Base-by-base conservation (phyloP, 2,329 filamentous ascomycete species). In the Cercospora sojina region DNA sequence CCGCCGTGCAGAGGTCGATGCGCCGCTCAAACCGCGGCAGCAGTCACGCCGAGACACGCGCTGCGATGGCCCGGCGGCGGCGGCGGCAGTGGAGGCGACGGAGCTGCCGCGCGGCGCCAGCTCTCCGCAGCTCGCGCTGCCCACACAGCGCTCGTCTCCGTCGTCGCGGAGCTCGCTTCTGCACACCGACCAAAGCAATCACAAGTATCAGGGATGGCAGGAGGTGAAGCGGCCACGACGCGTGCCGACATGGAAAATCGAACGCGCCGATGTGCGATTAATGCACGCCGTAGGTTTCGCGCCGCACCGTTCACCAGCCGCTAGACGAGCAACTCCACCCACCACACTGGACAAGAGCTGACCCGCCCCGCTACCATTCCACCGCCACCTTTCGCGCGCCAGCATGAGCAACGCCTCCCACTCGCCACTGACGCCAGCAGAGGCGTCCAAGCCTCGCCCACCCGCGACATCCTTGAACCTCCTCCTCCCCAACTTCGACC, bases 1-100 rank as follows among this genome's bases (percentile, higher is more conserved):
- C 47, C 8, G 18, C 47, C 47, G 25, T 31, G 51, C 51, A 56
- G 27, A 56, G 51, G 51, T 56, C n/a, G n/a, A n/a, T n/a, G n/a
- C n/a, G n/a, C n/a, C 51, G 51, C 51, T n/a, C 25, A n/a, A 56
- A 56, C 29, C 51, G 51, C 51, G 51, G 51, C 25, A 56, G 51
- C 51, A 25, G 20, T 1, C 25, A 10, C 29, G 25, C 51, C 51
- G 51, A 56, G 29, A 56, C 18, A 25, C 20, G 43, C 18, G 18
- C 20, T 20, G 43, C 18, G 18, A 23, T 49, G 43, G 43, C 43
- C 43, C n/a, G n/a, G n/a, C n/a, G n/a, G 43, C 25, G 43, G 43
- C 43, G 43, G 43, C 43, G 43, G 43, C 18, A 49, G 43, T 20
- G 43, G 43, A 23, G 43, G 6, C 20, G 43, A 49, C 18, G 43